Base-by-base conservation (phyloP, 106 monocot genomes). In the Dactylorhiza incarnata region DNA sequence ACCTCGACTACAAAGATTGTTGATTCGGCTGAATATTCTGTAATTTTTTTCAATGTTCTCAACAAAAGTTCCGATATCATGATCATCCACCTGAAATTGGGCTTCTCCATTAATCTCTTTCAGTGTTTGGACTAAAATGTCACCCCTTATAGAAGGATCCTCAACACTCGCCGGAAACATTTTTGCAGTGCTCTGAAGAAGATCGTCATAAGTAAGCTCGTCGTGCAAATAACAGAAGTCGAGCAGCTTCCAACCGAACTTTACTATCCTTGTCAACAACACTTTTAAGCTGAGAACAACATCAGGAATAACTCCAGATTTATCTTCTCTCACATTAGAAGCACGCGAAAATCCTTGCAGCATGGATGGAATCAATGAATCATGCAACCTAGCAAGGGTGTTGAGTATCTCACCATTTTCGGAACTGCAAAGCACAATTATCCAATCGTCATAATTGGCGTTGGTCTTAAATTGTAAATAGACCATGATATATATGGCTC, bases 181-280 rank as follows among this genome's bases (percentile, higher is more conserved):
- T 72, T 90, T 89, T 7, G 69, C 66, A 51, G 79, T n/a, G 45
- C 43, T 58, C 20, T 77, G 82, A 74, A 85, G 72, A 20, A 87
- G 69, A 67, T 73, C 76, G 45, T 87, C 80, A 15, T 84, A 80
- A 65, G 83, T 17, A 22, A 74, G 12, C 49, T 87, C 80, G 53
- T 85, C 80, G 70, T 80, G 80, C 77, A 97, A 76, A 83, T 94
- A 97, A 80, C 97, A 94, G 26, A 50, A 82, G 23, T 91, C 87
- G 23, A 97, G 75, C 72, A 94, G 78, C 80, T 83, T 86, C 94
- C 97, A 97, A 54, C 97, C 94, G 73, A 97, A 89, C 43, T 75
- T 88, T 22, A 87, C 83, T 47, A 86, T 81, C 85, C 97, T 87
- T 55, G 52, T 74, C 47, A 86, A 94, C 66, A 97, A 52, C 77